A percentile compares a stretch with the other conserved stretches of the same genome.
Conservation (phyloP, 495 filamentous ascomycete genomes). For the Penicillium tannophilum region DNA sequence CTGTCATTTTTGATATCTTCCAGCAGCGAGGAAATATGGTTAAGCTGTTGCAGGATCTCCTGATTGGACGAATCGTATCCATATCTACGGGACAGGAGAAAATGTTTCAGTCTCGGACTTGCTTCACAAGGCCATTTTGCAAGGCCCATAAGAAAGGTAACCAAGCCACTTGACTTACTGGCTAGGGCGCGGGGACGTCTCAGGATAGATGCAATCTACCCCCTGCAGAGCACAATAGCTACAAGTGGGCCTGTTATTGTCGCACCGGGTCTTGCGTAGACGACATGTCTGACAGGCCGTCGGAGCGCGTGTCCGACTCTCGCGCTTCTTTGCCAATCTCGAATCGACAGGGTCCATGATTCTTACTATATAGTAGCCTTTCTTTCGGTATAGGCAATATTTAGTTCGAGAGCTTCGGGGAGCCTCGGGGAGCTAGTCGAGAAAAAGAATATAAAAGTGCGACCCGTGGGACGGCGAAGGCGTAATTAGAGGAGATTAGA, state of each 20-base stretch:
- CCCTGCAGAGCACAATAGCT: slow-evolving; percentile 31
- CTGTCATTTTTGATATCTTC: slow-evolving; percentile 29
- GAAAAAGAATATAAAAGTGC: slow-evolving; percentile 14
- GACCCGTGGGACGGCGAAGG: slow-evolving; percentile 7
- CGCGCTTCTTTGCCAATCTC: slow-evolving; percentile 25
- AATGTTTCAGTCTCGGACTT: slow-evolving; percentile 7
- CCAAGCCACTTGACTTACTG: slow-evolving; percentile 24
- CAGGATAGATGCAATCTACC: slow-evolving; percentile 31
- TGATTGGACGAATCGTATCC: slow-evolving; percentile 24
- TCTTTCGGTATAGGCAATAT: not conserved
- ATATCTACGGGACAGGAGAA: slow-evolving; percentile 12
- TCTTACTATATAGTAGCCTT: not conserved
- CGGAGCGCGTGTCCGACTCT: slow-evolving; percentile 32
- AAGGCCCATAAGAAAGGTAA: not conserved
- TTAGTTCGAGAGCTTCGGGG: slow-evolving; percentile 11
- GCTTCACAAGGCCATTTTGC: not conserved
- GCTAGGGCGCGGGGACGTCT: slow-evolving; percentile 23
- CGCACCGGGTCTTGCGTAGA: slow-evolving; percentile 34
- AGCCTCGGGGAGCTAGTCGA: slow-evolving; percentile 23
- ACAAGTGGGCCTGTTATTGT: slow-evolving; percentile 31
- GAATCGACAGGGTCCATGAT: slow-evolving; percentile 23
- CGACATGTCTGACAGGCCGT: slow-evolving; percentile 35
- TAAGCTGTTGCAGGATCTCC: slow-evolving; percentile 27
- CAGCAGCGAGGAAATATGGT: slow-evolving; percentile 26
- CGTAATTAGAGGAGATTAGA: slow-evolving; percentile 14